Conservation (phyloP, 768 basidiomycete species). For the Boletus subcaerulescens region DNA sequence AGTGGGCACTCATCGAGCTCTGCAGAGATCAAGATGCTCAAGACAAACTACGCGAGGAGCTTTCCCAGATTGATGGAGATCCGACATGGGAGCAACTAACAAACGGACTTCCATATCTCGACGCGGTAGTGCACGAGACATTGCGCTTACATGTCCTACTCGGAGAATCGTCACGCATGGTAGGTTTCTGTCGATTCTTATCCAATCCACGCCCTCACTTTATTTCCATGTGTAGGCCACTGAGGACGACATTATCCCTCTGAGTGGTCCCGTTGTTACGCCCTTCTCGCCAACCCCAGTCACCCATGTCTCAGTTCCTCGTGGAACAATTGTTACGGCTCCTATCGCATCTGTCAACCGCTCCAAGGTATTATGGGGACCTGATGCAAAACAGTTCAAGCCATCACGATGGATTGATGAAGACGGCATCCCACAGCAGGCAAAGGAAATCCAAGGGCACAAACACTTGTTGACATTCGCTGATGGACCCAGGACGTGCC, state of each 20-base stretch:
- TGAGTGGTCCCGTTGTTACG: constrained; percentile 44
- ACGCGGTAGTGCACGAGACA: constrained; percentile 47
- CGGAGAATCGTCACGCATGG: constrained; percentile 15
- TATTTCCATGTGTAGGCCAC: constrained; percentile 35
- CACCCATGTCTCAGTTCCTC: constrained; percentile 40
- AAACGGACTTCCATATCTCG: constrained; percentile 50
- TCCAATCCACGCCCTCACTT: background rate
- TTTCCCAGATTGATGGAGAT: constrained; percentile 42
- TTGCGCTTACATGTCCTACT: constrained; percentile 44
- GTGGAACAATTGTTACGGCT: constrained; percentile 44
- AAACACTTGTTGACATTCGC: constrained; percentile 28
- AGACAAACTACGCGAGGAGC: constrained; percentile 46
- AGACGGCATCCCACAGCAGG: constrained; percentile 24
- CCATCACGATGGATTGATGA: constrained; percentile 60
- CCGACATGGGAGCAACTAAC: constrained; percentile 54
- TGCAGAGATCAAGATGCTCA: constrained; percentile 43
- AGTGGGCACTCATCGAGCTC: constrained; percentile 58
- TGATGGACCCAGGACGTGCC: constrained; percentile 29
- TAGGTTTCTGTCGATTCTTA: background rate
- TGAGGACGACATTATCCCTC: constrained; percentile 57
- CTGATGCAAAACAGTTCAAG: constrained; percentile 52
- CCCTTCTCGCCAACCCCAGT: constrained; percentile 34
- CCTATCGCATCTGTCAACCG: constrained; percentile 49
- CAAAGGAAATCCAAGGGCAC: constrained; percentile 34
- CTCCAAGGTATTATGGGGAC: constrained; percentile 57